Evolutionary conservation across 768 basidiomycete species (phyloP), one percentile per base, ranked within the genome.

Genomic region (Boletus patriciae): DNA sequence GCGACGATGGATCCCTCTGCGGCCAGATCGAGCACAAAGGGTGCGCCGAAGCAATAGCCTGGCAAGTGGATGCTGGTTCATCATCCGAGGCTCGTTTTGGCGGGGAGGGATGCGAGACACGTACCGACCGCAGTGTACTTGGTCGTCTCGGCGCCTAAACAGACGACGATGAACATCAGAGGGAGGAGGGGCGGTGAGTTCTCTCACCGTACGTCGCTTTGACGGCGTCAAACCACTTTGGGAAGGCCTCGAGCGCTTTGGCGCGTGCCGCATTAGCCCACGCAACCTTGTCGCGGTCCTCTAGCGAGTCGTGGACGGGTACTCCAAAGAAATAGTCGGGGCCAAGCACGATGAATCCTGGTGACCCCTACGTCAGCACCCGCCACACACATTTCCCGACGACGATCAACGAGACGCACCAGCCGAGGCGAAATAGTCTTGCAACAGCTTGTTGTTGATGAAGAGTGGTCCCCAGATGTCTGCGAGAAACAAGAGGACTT

Each of bases 271-370:
- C 69, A 0, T 50, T 45, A 15, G 77, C 62, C 83, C 83, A 86
- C 1, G 68, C 73, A 0, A 21, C 2, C 37, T 68, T 68, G 53
- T 82, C 75, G 1, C 2, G 3, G 6, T 31, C 61, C 4, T 64
- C 56, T 12, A 74, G 70, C 56, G 80, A 72, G 4, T 68, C 60
- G 34, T 76, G 60, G 4, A 82, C 58, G 6, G 74, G 65, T 44
- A 78, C 75, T 7, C 84, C 83, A 54, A 83, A 77, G 69, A 86
- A 83, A 61, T 84, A 86, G 61, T 87, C 85, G 8, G 81, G 74
- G 2, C 82, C 84, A 8, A 86, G 65, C 0, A 86, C 82, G 49
- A 77, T 62, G 66, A 80, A 86, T 0, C 84, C 85, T 86, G 33
- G 9, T 2, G 10, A 6, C 1, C 8, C n/a, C 33, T 13, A 10